phyloP scores from a whole-genome alignment of 1,284 basidiomycete species.

The Marasmius oreades region DNA sequence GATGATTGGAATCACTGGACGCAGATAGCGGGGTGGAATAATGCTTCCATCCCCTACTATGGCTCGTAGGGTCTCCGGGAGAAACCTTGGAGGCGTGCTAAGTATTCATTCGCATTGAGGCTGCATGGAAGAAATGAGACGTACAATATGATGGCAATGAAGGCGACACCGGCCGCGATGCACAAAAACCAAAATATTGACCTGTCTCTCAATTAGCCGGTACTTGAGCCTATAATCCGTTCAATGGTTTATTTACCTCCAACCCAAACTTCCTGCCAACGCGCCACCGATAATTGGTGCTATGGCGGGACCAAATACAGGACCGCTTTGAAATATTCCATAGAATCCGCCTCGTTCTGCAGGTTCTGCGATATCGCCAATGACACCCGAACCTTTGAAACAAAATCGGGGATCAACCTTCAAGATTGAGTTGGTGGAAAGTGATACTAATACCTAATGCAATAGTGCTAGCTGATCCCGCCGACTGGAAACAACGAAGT shows the following conservation, averaged over 20 bases:
- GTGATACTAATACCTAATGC: no score
- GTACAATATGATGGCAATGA: slow-evolving; percentile 53
- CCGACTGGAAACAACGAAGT: slow-evolving; percentile 56
- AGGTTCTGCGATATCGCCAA: slow-evolving; percentile 51
- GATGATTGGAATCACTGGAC: slow-evolving; percentile 54
- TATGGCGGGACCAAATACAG: slow-evolving; percentile 40
- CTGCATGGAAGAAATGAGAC: slow-evolving; percentile 21
- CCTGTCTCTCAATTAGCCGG: slow-evolving; percentile 28
- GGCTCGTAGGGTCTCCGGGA: slow-evolving; percentile 60
- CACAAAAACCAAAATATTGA: slow-evolving; percentile 80
- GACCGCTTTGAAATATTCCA: slow-evolving; percentile 35
- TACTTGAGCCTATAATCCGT: background rate
- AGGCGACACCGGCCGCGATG: slow-evolving; percentile 50
- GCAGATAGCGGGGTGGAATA: slow-evolving; percentile 40
- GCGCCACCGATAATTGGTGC: slow-evolving; percentile 59
- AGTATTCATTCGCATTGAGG: background rate
- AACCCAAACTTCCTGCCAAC: slow-evolving; percentile 56
- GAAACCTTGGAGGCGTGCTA: slow-evolving; percentile 28
- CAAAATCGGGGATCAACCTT: slow-evolving; percentile 2
- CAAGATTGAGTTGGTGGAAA: no score
- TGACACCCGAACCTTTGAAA: slow-evolving; percentile 47
- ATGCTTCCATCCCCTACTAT: slow-evolving; percentile 61
- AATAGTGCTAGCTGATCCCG: slow-evolving; percentile 59
- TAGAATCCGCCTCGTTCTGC: slow-evolving; percentile 53
- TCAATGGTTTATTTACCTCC: no score